Base-by-base conservation (phyloP, 306 rosid species). In the Acmispon strigosus region DNA sequence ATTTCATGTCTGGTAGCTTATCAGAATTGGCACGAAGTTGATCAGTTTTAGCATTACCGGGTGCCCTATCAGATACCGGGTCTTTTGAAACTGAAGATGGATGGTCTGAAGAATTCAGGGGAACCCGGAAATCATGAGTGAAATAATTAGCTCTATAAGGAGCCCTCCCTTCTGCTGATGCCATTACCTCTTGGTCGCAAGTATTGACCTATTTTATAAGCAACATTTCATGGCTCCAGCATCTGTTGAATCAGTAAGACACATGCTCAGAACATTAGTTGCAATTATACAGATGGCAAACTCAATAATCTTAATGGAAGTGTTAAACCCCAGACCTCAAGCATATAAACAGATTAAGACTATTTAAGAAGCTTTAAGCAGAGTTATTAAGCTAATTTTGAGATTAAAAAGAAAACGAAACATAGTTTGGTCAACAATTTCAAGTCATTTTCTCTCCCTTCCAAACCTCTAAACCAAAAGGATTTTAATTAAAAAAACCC, bases 51-150 rank as follows among this genome's bases (percentile, higher is more conserved):
- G 77, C 66, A 78, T 58, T 72, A 69, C 67, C 41, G 60, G 81
- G 80, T 52, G 64, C 55, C 79, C 47, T 51, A 76, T 83, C 79
- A n/a, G 86, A 64, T 62, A 80, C 85, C 15, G 78, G 65, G 24
- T 64, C 78, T 14, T 66, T 15, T 18, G 79, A 72, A 36, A 51
- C 43, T 3, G 75, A 5, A 34, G 71, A 50, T 16, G 54, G 76
- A 9, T 39, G 44, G 13, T 67, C 76, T 16, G 62, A 56, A 53
- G 79, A 76, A 76, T 52, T 22, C 12, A 14, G 61, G 2, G 70
- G 69, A 50, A 52, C 72, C 66, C 41, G 69, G 22, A 66, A 83
- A 76, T 71, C 79, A 41, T 32, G 66, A 20, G 70, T 10, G 20
- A 83, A 71, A 75, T 64, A 66, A 37, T 29, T 56, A 45, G 77